Evolutionary conservation across 768 basidiomycete genomes (phyloP), one percentile per base, ranked within the genome.

Genomic region (Terana coerulea): DNA sequence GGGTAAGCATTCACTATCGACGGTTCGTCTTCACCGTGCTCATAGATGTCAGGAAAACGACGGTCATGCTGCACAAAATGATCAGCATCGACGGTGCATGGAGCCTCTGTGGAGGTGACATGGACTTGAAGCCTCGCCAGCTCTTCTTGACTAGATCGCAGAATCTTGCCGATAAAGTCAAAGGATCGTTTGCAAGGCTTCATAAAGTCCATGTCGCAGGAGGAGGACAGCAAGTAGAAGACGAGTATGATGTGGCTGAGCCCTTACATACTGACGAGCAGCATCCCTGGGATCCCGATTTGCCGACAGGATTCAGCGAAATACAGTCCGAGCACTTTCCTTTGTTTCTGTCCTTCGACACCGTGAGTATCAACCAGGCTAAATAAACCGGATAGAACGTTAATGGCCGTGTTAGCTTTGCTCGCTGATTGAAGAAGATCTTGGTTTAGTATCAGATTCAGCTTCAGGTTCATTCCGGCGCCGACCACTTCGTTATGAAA

Each of bases 1-100:
- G 87, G 86, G 86, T 86, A 57, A 11, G 73, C 49, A 9, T 5
- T 1, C 6, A 19, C 15, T 37, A 5, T n/a, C 21, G 15, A 4
- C 5, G n/a, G 28, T n/a, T 1, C 5, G 17, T 29, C n/a, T 44
- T 28, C 36, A 19, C 3, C 35, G 19, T 0, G 4, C 8, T 29
- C 14, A 2, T 45, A 30, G n/a, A 40, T 35, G 14, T 15, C 21
- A 86, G 86, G 0, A 88, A 88, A 73, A 88, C 84, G 0, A 88
- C 87, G 0, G 83, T 85, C 0, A 86, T 89, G 76, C 68, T 89
- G 1, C 85, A 83, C 70, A 88, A 86, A 63, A 88, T 89, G 77
- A 71, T 88, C 1, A 75, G 78, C 1, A 78, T 86, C 6, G 82
- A 88, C 56, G 68, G 76, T n/a, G 72, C 77, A 2, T 82, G 75